phyloP scores from a whole-genome alignment of 2,329 filamentous ascomycete genomes.

The Hirsutella thompsonii region DNA sequence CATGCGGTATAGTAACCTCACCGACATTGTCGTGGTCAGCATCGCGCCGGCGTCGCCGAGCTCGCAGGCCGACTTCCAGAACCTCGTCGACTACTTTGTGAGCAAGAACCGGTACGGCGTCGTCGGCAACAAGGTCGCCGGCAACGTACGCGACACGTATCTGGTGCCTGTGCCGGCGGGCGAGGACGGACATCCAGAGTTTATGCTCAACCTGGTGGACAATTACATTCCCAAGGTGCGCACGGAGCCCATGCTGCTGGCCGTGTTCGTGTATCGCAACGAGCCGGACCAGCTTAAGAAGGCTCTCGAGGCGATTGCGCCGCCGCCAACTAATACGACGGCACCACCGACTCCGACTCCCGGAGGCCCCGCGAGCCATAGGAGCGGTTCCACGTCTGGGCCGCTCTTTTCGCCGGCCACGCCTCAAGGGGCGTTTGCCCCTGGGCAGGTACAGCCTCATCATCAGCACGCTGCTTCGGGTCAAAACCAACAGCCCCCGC shows the following conservation, averaged over 20 bases:
- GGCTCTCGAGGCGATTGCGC: conserved; percentile 9
- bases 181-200: conserved; percentile 60
- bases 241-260: conserved; percentile 64
- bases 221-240: conserved; percentile 63
- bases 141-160: conserved; percentile 80
- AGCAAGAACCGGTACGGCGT: conserved; percentile 78
- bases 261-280: conserved; percentile 73
- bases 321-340: conserved; percentile 1
- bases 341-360: background rate
- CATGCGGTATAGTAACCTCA: conserved; percentile 66
- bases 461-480: conserved; percentile 8
- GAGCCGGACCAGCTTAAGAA: conserved; percentile 27
- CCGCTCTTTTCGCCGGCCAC: conserved; percentile 42
- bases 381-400: conserved; percentile 34
- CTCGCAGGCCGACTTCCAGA: conserved; percentile 52
- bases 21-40: conserved; percentile 72
- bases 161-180: conserved; percentile 74
- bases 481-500: background rate
- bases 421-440: conserved; percentile 19
- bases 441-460: conserved; percentile 16
- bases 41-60: conserved; percentile 51
- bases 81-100: conserved; percentile 79
- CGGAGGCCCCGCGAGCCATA: conserved; percentile 14
- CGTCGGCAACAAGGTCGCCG: conserved; percentile 59
- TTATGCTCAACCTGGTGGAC: conserved; percentile 78